These are phyloP conservation scores for Calonectria leucothoes DNA, from an alignment of 2,329 filamentous ascomycete genomes.

Conservation along the genomic window DNA sequence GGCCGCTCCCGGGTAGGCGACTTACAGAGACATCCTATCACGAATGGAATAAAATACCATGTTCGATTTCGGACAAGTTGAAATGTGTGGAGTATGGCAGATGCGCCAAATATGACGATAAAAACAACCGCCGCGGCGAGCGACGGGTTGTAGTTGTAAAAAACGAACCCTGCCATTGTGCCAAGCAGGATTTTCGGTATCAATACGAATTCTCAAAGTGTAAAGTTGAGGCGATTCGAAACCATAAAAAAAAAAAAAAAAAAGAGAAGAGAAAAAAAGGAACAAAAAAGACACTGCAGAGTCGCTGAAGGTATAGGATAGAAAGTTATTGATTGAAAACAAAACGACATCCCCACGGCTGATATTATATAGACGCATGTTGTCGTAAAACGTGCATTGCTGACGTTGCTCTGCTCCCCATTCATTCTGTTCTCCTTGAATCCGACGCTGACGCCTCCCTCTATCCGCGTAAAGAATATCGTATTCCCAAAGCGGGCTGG, in stretches of 20 bases:
- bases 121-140: conserved; percentile 56
- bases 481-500: neutral
- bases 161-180: conserved; percentile 35
- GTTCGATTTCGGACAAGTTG: conserved; percentile 55
- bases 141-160: conserved; percentile 62
- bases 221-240: neutral
- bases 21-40: conserved; percentile 64
- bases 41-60: conserved; percentile 65
- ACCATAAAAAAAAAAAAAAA: neutral
- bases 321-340: neutral
- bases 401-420: conserved; percentile 3
- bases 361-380: conserved; percentile 10
- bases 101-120: conserved; percentile 51
- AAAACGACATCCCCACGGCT: neutral
- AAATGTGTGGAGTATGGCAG: conserved; percentile 52
- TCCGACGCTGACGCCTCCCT: neutral
- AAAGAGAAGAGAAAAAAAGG: neutral
- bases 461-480: conserved; percentile 16
- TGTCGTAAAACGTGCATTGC: neutral
- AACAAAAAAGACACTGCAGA: neutral
- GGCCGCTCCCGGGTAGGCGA: neutral
- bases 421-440: neutral
- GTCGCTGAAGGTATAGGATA: neutral
- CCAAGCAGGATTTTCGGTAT: neutral
- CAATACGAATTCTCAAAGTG: neutral